Conservation (phyloP, 306 rosid genomes). For the Arachis hypogaea region DNA sequence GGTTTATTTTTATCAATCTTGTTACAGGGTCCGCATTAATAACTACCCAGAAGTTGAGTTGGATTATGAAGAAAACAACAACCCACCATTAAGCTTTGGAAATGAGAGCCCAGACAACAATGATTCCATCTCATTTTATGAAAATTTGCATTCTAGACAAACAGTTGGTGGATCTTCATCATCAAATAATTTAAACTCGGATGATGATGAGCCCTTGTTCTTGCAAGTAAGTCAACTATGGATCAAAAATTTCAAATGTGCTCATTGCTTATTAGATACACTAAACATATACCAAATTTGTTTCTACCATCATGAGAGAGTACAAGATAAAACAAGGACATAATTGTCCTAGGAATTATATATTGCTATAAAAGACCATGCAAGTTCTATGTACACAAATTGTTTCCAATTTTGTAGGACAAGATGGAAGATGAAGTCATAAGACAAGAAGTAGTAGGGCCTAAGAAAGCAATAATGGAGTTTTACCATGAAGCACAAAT, state of each 20-base stretch:
- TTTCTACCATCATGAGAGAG: too few species aligned
- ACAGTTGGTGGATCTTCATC: neutral
- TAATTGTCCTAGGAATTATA: neutral
- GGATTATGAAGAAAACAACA: slow-evolving; percentile 13
- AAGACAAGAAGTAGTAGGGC: slow-evolving; percentile 39
- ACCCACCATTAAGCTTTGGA: slow-evolving; percentile 16
- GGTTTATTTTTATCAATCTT: neutral
- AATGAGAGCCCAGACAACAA: slow-evolving; percentile 42
- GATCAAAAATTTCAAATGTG: too few species aligned
- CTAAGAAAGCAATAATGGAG: slow-evolving; percentile 36
- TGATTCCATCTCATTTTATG: slow-evolving; percentile 33
- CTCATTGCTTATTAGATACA: too few species aligned
- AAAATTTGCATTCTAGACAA: slow-evolving; percentile 1
- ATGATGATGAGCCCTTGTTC: slow-evolving; percentile 7
- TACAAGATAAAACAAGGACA: neutral
- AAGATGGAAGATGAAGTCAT: slow-evolving; percentile 39
- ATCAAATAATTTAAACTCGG: neutral
- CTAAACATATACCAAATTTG: too few species aligned
- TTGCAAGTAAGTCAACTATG: slow-evolving; percentile 30
- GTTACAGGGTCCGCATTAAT: slow-evolving; percentile 13
- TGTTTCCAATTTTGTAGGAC: slow-evolving; percentile 30
- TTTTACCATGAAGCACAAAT: slow-evolving; percentile 40
- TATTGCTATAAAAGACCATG: neutral
- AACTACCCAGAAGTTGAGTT: slow-evolving; percentile 15
- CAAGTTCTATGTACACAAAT: neutral